Evolutionary conservation across 2,329 filamentous ascomycete species (phyloP).

Genomic region (Aspergillus fructus): DNA sequence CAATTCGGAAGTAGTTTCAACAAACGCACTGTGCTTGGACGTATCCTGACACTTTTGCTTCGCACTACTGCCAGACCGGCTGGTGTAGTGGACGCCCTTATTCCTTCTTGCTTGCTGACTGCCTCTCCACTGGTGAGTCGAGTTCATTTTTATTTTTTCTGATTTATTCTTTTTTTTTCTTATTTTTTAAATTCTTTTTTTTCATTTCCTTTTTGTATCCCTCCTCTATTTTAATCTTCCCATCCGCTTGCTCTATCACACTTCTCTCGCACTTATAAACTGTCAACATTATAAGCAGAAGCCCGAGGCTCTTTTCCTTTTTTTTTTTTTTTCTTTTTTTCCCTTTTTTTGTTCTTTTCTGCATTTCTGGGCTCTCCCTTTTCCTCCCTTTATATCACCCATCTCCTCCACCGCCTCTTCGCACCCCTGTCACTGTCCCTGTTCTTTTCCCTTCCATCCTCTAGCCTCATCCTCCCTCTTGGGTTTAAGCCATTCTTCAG

Average conservation of each 20-base stretch:
- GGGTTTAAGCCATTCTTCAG: conserved; percentile 14
- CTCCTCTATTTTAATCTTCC: no score
- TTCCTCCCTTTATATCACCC: conserved; percentile 15
- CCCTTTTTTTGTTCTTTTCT: conserved; percentile 14
- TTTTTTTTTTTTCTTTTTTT: conserved; percentile 16
- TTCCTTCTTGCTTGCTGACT: conserved; percentile 16
- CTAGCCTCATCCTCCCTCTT: conserved; percentile 11
- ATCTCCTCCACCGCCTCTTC: conserved; percentile 18
- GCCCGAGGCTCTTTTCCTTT: conserved; percentile 25
- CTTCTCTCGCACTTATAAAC: conserved; percentile 1
- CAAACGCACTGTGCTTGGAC: conserved; percentile 15
- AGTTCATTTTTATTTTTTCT: conserved; percentile 14
- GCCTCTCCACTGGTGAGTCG: conserved; percentile 4
- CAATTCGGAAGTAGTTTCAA: neutral
- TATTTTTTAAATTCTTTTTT: neutral
- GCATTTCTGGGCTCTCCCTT: conserved; percentile 14
- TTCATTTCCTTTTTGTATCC: neutral
- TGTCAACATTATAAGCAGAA: conserved; percentile 30
- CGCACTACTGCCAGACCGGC: conserved; percentile 18
- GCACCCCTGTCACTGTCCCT: conserved; percentile 12
- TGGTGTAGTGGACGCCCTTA: conserved; percentile 16
- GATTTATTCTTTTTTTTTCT: neutral
- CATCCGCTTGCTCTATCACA: neutral
- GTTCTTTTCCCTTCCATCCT: conserved; percentile 11
- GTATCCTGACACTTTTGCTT: conserved; percentile 22